Evolutionary conservation across 192 early-diverging fungal species (phyloP), one percentile per base, ranked within the genome.

Genomic region (Thoreauomyces humboldtii): DNA sequence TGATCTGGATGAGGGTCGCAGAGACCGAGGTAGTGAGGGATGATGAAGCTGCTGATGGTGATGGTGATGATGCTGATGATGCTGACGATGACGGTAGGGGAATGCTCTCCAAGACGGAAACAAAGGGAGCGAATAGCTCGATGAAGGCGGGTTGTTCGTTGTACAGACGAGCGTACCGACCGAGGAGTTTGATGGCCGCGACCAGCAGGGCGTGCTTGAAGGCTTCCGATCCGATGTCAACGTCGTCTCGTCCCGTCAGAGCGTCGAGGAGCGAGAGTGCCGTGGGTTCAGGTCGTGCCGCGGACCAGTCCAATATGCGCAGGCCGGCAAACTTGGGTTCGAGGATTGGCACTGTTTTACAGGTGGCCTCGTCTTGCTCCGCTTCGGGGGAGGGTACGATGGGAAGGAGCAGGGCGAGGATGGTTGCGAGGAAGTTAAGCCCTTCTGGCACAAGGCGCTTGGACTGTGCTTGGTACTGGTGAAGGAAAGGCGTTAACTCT

Each of bases 361-460:
- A 44, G 22, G 22, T 38, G 12, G 53, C 42, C 2, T n/a, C 45
- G 15, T 12, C 31, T 7, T 27, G 1, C 19, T 63, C 61, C 11
- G 38, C n/a, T 12, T 37, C 24, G 65, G 14, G 32, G n/a, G 35
- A 32, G 55, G 17, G n/a, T 41, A n/a, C 22, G 27, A 54, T 58
- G 35, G 62, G 62, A 7, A 76, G 67, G 9, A 45, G 22, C 14
- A 64, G 36, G 12, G 58, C 36, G 33, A 77, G 37, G n/a, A 73
- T 35, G 25, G 42, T 54, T 14, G 47, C 42, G 22, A 83, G 54
- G 46, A 78, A 83, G 52, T 74, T 65, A 42, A 81, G 56, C 11
- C 66, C 73, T 58, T 84, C 82, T 17, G 82, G 82, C 21, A 84
- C 72, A 46, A 90, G 81, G 17, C 92, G 83, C 60, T 90, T 90